Evolutionary conservation across 805 yeast genomes (phyloP).

Genomic region (Saccharomyces paradoxus): DNA sequence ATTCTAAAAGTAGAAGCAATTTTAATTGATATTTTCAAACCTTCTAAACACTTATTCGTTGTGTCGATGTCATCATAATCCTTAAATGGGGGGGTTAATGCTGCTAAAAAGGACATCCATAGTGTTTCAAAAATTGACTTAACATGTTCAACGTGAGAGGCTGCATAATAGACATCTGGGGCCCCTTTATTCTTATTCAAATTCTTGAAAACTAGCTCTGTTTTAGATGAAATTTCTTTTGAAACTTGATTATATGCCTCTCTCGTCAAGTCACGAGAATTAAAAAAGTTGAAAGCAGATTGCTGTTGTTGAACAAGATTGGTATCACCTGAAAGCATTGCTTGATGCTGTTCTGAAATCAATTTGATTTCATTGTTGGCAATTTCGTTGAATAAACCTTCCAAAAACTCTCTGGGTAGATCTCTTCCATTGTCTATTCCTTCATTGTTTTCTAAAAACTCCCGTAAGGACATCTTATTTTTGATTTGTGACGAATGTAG

Average conservation of each 20-base stretch:
- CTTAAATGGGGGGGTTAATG: slow-evolving; percentile 86
- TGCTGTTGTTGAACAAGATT: slow-evolving; percentile 29
- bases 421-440: slow-evolving; percentile 91
- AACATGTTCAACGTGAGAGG: slow-evolving; percentile 83
- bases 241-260: slow-evolving; percentile 93
- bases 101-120: slow-evolving; percentile 97
- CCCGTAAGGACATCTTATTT: slow-evolving; percentile 79
- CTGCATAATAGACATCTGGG: slow-evolving; percentile 58
- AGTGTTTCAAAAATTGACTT: slow-evolving; percentile 85
- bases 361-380: slow-evolving; percentile 78
- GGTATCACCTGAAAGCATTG: slow-evolving; percentile 61
- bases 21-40: slow-evolving; percentile 71
- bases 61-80: slow-evolving; percentile 74
- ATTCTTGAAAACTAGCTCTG: slow-evolving; percentile 71
- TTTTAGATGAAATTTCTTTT: slow-evolving; percentile 79
- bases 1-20: slow-evolving; percentile 79
- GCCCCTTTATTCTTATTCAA: slow-evolving; percentile 44
- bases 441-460: slow-evolving; percentile 74
- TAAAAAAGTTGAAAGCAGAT: slow-evolving; percentile 49
- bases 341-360: slow-evolving; percentile 90
- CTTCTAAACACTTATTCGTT: slow-evolving; percentile 67
- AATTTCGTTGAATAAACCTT: slow-evolving; percentile 69
- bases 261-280: slow-evolving; percentile 59
- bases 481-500: slow-evolving; percentile 83
- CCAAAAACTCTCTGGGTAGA: slow-evolving; percentile 65